Percentiles rank a stretch among this genome's conserved stretches.
phyloP scores from a whole-genome alignment of 257 asterid species.

The Jasminum sambac region DNA sequence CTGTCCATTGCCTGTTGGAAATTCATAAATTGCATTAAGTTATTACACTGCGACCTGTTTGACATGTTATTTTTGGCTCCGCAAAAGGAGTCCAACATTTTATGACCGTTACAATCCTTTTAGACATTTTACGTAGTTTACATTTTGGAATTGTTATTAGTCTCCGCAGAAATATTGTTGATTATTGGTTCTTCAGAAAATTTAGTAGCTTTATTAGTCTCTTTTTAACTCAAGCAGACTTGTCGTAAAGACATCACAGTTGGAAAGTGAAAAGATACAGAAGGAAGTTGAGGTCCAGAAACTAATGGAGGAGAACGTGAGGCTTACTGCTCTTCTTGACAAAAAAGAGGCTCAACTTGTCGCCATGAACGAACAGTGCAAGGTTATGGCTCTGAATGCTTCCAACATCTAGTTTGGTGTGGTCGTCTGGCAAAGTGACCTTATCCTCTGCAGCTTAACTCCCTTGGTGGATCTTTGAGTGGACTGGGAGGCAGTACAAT shows the following conservation, averaged over 20 bases:
- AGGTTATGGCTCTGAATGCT: constrained; percentile 82
- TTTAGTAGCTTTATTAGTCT: constrained; percentile 22
- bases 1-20: not conserved
- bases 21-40: not conserved
- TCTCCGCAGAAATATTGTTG: not conserved
- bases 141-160: not conserved
- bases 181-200: constrained; percentile 10
- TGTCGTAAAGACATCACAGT: constrained; percentile 69
- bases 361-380: constrained; percentile 99
- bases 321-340: constrained; percentile 71
- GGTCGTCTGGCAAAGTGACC: not conserved
- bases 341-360: constrained; percentile 96
- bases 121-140: not conserved
- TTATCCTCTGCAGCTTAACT: constrained; percentile 1
- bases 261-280: constrained; percentile 89
- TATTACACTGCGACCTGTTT: not conserved
- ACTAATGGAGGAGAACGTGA: constrained; percentile 87
- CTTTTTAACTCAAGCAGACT: constrained; percentile 53
- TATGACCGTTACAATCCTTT: not conserved
- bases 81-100: not conserved
- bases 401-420: constrained; percentile 45
- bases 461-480: constrained; percentile 17
- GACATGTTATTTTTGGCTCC: not conserved
- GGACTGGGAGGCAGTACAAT: constrained; percentile 6
- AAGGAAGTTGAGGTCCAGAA: constrained; percentile 90